These are phyloP conservation scores for Sphagnum fallax DNA, from an alignment of 228 moss, liverwort and hornwort species.

Conservation along the genomic window DNA sequence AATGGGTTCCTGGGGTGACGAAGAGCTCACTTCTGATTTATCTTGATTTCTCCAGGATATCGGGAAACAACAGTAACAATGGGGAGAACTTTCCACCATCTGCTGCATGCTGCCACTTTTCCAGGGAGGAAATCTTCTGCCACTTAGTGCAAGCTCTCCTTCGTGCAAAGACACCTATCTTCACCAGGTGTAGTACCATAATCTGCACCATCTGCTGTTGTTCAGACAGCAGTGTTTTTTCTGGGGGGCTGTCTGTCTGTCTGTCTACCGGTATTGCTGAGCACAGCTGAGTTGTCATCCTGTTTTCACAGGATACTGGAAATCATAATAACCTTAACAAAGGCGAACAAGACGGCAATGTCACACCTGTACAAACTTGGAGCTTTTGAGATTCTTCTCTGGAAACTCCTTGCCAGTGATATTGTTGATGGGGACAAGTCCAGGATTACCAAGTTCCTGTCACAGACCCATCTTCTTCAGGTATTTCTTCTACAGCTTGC, in stretches of 20 bases:
- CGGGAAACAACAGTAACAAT: constrained; percentile 57
- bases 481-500: constrained; percentile 11
- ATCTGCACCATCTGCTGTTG: too few relatives aligned
- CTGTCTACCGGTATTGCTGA: too few relatives aligned
- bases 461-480: constrained; percentile 85
- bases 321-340: constrained; percentile 62
- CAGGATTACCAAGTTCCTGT: constrained; percentile 74
- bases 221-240: too few relatives aligned
- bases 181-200: constrained; percentile 46
- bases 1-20: too few relatives aligned
- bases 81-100: constrained; percentile 82
- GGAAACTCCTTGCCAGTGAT: constrained; percentile 92
- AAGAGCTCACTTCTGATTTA: too few relatives aligned
- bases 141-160: constrained; percentile 88
- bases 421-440: constrained; percentile 69
- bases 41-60: constrained; percentile 32
- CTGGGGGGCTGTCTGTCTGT: too few relatives aligned
- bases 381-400: constrained; percentile 92
- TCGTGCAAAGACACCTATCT: constrained; percentile 82
- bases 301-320: constrained; percentile 55
- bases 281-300: too few relatives aligned
- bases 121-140: constrained; percentile 91
- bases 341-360: constrained; percentile 81
- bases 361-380: constrained; percentile 94
- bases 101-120: constrained; percentile 73